A percentile compares a stretch with the other conserved stretches of the same genome.
These are phyloP conservation scores for Turnera subulata DNA, from an alignment of 345 rosid genomes.

Conservation along the genomic window DNA sequence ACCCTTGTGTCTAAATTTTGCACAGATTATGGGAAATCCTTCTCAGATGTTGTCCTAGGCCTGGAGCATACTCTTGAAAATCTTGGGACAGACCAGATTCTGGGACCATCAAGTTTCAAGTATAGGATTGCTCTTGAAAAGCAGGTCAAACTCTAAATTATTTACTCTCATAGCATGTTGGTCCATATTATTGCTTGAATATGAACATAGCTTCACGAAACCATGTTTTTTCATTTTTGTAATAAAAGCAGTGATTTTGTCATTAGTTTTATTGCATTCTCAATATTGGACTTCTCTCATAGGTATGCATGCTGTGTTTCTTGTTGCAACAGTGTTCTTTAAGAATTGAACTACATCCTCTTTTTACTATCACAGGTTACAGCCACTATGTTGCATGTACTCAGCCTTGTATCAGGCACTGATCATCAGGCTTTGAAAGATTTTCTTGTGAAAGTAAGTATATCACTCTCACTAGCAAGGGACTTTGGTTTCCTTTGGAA, in stretches of 20 bases:
- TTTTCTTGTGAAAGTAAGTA: constrained; percentile 70
- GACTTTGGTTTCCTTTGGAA: background rate
- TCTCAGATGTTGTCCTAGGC: constrained; percentile 83
- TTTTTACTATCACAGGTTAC: constrained; percentile 51
- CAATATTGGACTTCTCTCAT: no score
- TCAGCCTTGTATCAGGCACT: constrained; percentile 55
- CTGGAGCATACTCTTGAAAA: constrained; percentile 68
- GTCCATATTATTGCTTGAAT: background rate
- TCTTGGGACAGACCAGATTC: constrained; percentile 54
- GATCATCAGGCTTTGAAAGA: constrained; percentile 60
- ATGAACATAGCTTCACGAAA: no score
- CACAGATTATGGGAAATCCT: constrained; percentile 82
- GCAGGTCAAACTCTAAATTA: constrained; percentile 46
- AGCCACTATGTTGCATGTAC: constrained; percentile 73
- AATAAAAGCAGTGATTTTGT: no score
- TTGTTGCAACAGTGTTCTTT: background rate
- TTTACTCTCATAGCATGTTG: background rate
- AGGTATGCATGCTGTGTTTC: background rate
- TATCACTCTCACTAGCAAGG: background rate
- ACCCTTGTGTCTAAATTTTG: constrained; percentile 8
- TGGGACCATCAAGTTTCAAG: constrained; percentile 65
- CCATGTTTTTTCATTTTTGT: no score
- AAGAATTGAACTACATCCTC: background rate
- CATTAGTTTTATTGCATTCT: no score
- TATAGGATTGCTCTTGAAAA: constrained; percentile 78